Evolutionary conservation across 176 grass and related monocot species (phyloP).

Genomic region (Oryza australiensis): DNA sequence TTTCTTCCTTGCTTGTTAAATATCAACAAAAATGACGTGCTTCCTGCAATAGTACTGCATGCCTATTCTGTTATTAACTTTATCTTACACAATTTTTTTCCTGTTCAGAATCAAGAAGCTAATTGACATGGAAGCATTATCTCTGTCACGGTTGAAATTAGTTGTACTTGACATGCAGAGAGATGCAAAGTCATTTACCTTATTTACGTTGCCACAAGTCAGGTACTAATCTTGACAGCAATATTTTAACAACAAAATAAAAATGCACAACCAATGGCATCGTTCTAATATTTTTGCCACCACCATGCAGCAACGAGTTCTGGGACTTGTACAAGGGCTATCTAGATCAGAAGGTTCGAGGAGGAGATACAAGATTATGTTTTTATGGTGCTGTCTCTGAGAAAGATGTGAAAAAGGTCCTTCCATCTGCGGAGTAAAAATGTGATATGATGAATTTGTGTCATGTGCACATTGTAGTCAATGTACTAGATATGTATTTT

Average conservation of each 20-base stretch:
- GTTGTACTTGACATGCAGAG: constrained; percentile 88
- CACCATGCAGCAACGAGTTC: constrained; percentile 68
- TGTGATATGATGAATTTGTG: constrained; percentile 12
- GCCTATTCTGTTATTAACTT: background rate
- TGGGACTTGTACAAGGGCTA: constrained; percentile 89
- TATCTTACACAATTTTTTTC: constrained; percentile 3
- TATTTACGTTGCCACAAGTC: constrained; percentile 95
- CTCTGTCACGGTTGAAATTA: constrained; percentile 66
- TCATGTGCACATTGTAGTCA: background rate
- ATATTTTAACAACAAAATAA: constrained; percentile 3
- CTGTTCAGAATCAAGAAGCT: constrained; percentile 87
- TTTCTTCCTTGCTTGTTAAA: background rate
- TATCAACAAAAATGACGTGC: background rate
- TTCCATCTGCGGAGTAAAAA: constrained; percentile 43
- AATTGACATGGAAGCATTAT: constrained; percentile 86
- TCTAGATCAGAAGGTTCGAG: constrained; percentile 61
- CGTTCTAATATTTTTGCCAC: background rate
- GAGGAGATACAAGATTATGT: constrained; percentile 62
- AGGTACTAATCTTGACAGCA: constrained; percentile 45
- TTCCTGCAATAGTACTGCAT: background rate
- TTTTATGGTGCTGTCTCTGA: constrained; percentile 75
- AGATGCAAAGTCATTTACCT: constrained; percentile 84
- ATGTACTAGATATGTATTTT: background rate
- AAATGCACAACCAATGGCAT: background rate
- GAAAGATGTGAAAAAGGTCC: constrained; percentile 62